Base-by-base conservation (phyloP, 2,329 filamentous ascomycete species). In the Colletotrichum tanaceti region DNA sequence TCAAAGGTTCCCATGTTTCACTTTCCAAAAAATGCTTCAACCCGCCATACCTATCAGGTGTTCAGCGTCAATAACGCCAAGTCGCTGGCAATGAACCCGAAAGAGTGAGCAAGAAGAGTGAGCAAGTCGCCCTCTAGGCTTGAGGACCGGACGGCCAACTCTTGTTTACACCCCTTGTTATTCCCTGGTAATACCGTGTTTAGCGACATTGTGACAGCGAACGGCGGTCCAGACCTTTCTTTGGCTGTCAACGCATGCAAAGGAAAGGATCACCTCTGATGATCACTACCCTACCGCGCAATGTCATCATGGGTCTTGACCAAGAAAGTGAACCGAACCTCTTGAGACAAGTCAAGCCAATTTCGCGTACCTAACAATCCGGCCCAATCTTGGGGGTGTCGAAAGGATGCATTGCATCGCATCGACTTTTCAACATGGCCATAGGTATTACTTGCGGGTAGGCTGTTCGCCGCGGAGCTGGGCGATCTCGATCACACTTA, bases 221-320 rank as follows among this genome's bases (percentile, higher is more conserved):
- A 39, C 22, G n/a, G 38, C n/a, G 43, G 43, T 47, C 57, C 39
- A 28, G 57, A 47, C 44, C 44, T 13, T 4, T n/a, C n/a, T n/a
- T 28, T 35, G 43, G 10, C n/a, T 3, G 44, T 6, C 2, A 35
- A 10, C 24, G 35, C 24, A 38, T n/a, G 35, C 9, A 53, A 10
- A 39, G 38, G 13, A 41, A 55, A 41, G 4, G 20, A 55, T 55
- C 52, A 38, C 13, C 52, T 22, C 32, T 20, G 57, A 22, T 16
- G 32, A 49, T 59, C 57, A 49, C 20, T 9, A 44, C 32, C 32
- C 20, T 11, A 39, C 32, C 20, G 20, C 7, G 35, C 32, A 5
- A 39, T 49, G 43, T 11, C 57, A 59, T 49, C 44, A 49, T 59
- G 28, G 14, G 44, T 13, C n/a, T 47, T 13, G 32, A 38, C 20